These are phyloP conservation scores for Thelonectria olida DNA, from an alignment of 2,329 filamentous ascomycete species.

Conservation along the genomic window DNA sequence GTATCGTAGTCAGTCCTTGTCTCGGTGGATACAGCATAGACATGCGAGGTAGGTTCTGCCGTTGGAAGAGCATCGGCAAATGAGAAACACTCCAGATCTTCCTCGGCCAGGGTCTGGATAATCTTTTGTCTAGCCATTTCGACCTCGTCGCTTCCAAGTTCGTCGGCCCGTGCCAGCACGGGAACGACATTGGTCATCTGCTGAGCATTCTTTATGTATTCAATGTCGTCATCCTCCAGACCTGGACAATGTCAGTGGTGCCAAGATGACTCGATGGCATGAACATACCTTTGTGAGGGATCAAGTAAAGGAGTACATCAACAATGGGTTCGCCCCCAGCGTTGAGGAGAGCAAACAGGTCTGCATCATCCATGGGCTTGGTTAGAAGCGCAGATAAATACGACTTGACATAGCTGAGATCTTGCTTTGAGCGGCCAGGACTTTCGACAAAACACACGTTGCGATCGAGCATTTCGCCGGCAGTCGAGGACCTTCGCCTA, in stretches of 20 bases:
- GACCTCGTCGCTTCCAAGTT: constrained; percentile 67
- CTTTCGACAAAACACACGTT: constrained; percentile 96
- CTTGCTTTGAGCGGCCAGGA: constrained; percentile 68
- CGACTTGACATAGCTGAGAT: constrained; percentile 76
- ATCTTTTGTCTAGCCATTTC: constrained; percentile 68
- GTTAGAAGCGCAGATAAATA: constrained; percentile 42
- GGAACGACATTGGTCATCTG: constrained; percentile 86
- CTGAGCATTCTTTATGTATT: constrained; percentile 75
- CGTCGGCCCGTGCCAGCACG: constrained; percentile 80
- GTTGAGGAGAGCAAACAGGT: constrained; percentile 80
- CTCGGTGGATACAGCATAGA: constrained; percentile 82
- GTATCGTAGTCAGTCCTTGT: constrained; percentile 76
- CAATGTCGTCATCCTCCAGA: constrained; percentile 62
- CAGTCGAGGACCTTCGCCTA: constrained; percentile 70
- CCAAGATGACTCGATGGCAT: not conserved
- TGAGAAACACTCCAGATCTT: constrained; percentile 71
- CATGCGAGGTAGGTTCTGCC: constrained; percentile 49
- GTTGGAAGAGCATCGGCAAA: constrained; percentile 58
- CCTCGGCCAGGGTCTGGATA: constrained; percentile 62
- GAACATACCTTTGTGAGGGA: constrained; percentile 71
- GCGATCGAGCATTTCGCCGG: constrained; percentile 83
- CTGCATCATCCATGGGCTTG: constrained; percentile 73
- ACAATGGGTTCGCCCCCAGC: constrained; percentile 85
- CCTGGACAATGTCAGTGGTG: constrained; percentile 39
- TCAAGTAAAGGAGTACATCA: constrained; percentile 85